phyloP scores from a whole-genome alignment of 371 early-diverging fungal genomes.

The Syncephalastrum sp. region DNA sequence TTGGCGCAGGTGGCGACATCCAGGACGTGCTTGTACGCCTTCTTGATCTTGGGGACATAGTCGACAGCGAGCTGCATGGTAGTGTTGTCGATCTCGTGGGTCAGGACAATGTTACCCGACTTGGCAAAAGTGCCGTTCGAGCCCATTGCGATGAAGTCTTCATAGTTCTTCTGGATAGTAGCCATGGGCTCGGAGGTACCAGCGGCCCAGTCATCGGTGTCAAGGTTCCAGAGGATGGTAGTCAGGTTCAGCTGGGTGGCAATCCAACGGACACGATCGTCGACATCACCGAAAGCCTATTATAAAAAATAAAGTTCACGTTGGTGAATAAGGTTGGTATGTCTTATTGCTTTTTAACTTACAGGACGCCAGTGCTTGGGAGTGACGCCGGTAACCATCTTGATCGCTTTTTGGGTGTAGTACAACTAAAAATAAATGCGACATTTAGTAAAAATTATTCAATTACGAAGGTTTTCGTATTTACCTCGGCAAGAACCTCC shows the following conservation, averaged over 20 bases:
- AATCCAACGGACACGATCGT: conserved; percentile 67
- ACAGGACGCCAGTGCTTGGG: conserved; percentile 51
- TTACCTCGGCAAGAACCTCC: conserved; percentile 65
- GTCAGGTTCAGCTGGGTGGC: conserved; percentile 54
- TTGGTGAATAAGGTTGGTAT: conserved; percentile 15
- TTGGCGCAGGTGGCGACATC: conserved; percentile 54
- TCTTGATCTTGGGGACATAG: conserved; percentile 46
- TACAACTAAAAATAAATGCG: conserved; percentile 27
- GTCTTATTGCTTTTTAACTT: conserved; percentile 13
- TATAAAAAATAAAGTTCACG: conserved; percentile 4
- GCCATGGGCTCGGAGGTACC: conserved; percentile 36
- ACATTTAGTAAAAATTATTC: too few relatives aligned
- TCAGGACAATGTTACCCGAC: conserved; percentile 47
- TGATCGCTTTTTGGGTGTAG: conserved; percentile 68
- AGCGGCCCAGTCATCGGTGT: conserved; percentile 60
- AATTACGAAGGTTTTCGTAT: too few relatives aligned
- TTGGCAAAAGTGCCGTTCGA: conserved; percentile 42
- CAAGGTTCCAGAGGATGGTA: conserved; percentile 49
- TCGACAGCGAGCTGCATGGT: conserved; percentile 50
- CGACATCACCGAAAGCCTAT: conserved; percentile 60
- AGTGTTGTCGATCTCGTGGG: conserved; percentile 55
- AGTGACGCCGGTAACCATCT: conserved; percentile 51
- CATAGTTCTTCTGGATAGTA: conserved; percentile 36
- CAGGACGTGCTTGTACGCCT: conserved; percentile 45
- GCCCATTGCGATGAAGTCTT: conserved; percentile 45